phyloP scores from a whole-genome alignment of 2,329 filamentous ascomycete species.

The Nectriaceae sp. region DNA sequence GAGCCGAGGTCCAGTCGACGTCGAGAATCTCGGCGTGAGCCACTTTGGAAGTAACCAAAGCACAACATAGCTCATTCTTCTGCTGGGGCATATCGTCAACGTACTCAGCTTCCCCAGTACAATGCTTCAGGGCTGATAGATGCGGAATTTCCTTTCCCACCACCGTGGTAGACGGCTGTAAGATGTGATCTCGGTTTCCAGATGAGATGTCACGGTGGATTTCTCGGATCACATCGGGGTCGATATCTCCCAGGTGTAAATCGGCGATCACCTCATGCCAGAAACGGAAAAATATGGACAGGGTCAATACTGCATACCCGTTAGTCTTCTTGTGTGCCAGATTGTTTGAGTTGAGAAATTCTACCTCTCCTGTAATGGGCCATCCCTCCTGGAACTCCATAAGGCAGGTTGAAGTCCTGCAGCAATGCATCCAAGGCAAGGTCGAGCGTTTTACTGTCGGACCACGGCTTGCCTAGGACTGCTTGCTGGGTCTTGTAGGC shows the following conservation, averaged over 20 bases:
- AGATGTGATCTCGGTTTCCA: too few relatives aligned
- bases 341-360: too few relatives aligned
- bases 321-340: too few relatives aligned
- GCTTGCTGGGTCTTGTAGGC: constrained; percentile 5
- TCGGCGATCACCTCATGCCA: constrained; percentile 9
- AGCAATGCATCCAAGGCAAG: constrained; percentile 1
- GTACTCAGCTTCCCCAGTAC: constrained; percentile 85
- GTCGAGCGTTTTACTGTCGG: constrained; percentile 2
- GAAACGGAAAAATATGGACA: constrained; percentile 13
- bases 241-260: constrained; percentile 39
- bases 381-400: constrained; percentile 12
- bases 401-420: constrained; percentile 5
- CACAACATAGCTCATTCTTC: constrained; percentile 81
- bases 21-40: constrained; percentile 77
- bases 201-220: too few relatives aligned
- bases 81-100: constrained; percentile 84
- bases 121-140: constrained; percentile 83
- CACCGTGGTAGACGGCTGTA: too few relatives aligned
- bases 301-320: background rate
- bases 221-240: constrained; percentile 67
- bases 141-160: too few relatives aligned
- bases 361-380: constrained; percentile 9
- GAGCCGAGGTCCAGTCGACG: constrained; percentile 69
- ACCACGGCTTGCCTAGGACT: constrained; percentile 5
- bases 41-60: constrained; percentile 78